Conservation (phyloP, 208 protist species). For the Borovskyia barvae region DNA sequence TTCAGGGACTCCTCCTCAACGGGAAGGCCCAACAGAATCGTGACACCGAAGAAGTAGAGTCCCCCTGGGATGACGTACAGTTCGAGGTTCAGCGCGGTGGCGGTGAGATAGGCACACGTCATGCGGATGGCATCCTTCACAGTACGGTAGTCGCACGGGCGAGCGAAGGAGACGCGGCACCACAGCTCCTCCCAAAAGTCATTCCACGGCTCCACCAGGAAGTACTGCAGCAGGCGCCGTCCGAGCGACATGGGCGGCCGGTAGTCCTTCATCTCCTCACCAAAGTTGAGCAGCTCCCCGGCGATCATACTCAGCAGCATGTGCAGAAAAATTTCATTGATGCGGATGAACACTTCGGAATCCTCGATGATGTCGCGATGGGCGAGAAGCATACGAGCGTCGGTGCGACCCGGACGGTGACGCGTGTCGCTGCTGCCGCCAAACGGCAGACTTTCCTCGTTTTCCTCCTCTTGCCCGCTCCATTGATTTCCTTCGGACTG, state of each 20-base stretch:
- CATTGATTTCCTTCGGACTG: neutral
- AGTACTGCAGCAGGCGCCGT: conserved; percentile 29
- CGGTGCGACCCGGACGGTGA: conserved; percentile 9
- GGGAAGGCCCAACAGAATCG: conserved; percentile 55
- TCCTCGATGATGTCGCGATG: conserved; percentile 21
- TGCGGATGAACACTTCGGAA: conserved; percentile 27
- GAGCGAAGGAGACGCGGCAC: conserved; percentile 40
- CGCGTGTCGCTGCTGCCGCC: neutral
- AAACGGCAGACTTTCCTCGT: neutral
- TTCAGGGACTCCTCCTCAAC: conserved; percentile 49
- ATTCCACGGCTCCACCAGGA: conserved; percentile 53
- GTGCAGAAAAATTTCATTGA: conserved; percentile 33
- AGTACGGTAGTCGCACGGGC: conserved; percentile 36
- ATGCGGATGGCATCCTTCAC: conserved; percentile 63
- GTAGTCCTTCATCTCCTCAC: conserved; percentile 41
- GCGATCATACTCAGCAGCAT: conserved; percentile 37
- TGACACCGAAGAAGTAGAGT: conserved; percentile 54
- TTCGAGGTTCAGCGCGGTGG: conserved; percentile 36
- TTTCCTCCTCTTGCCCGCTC: conserved; percentile 2
- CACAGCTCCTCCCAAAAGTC: conserved; percentile 50
- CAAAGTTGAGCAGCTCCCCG: conserved; percentile 29
- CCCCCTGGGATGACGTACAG: conserved; percentile 30
- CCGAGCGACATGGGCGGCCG: conserved; percentile 27
- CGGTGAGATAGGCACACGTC: conserved; percentile 42
- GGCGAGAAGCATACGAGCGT: conserved; percentile 14